Conservation (phyloP, 108 stramenopile species). For the Conticribra weissflogii region DNA sequence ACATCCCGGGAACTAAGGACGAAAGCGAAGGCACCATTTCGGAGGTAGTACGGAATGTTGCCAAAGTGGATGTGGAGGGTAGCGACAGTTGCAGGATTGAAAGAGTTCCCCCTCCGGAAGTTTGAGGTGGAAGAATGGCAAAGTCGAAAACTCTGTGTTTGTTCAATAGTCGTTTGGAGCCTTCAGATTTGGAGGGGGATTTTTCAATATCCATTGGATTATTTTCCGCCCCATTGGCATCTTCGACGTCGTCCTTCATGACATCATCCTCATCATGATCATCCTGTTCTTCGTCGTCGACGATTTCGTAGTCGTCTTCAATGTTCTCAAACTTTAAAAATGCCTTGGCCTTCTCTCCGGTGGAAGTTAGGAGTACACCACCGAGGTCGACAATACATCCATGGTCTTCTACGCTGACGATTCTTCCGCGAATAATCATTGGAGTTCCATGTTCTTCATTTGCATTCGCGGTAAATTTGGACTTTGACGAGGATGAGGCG, state of each 20-base stretch:
- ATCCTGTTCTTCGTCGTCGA: constrained; percentile 35
- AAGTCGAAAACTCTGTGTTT: constrained; percentile 61
- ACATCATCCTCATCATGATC: constrained; percentile 33
- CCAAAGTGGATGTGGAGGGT: constrained; percentile 12
- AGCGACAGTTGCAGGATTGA: constrained; percentile 39
- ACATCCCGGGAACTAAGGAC: constrained; percentile 68
- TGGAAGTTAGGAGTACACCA: not conserved
- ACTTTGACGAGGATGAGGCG: too few species aligned
- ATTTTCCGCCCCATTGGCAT: not conserved
- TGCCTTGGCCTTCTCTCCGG: constrained; percentile 46
- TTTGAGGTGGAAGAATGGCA: constrained; percentile 12
- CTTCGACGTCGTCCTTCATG: too few species aligned
- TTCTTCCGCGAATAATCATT: constrained; percentile 59
- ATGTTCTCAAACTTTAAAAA: constrained; percentile 77
- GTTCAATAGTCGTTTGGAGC: constrained; percentile 40
- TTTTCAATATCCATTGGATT: not conserved
- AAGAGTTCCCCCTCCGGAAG: constrained; percentile 6
- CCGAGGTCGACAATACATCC: constrained; percentile 80
- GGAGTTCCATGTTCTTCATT: not conserved
- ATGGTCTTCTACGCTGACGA: constrained; percentile 78
- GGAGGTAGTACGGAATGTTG: constrained; percentile 20
- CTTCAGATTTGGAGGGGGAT: not conserved
- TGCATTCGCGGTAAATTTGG: not conserved
- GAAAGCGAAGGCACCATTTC: constrained; percentile 43
- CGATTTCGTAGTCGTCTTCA: constrained; percentile 51